Evolutionary conservation across 805 yeast genomes (phyloP).

Genomic region (Sporopachydermia lactativora): DNA sequence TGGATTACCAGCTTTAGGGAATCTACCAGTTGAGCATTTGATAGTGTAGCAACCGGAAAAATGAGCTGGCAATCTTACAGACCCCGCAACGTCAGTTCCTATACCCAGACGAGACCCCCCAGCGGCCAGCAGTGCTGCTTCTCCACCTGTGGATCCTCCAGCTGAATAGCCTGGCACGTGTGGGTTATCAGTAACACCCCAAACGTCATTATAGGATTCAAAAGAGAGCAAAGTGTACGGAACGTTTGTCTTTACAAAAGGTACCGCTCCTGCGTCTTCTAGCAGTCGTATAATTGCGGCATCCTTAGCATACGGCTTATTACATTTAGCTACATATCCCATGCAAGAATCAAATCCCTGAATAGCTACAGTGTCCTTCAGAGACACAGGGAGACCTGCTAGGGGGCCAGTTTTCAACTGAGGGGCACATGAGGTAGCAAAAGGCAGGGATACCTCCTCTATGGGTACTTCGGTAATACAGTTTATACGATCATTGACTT

Average conservation of each 20-base stretch:
- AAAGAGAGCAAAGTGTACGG: slow-evolving; percentile 44
- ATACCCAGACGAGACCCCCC: slow-evolving; percentile 38
- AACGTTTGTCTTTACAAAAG: slow-evolving; percentile 40
- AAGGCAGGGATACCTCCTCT: slow-evolving; percentile 44
- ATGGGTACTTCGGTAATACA: slow-evolving; percentile 48
- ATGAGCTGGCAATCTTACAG: slow-evolving; percentile 40
- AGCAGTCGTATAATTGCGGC: slow-evolving; percentile 27
- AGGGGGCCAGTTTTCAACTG: slow-evolving; percentile 36
- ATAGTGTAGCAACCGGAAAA: slow-evolving; percentile 36
- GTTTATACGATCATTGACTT: slow-evolving; percentile 44
- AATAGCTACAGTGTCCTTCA: slow-evolving; percentile 42
- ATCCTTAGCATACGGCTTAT: slow-evolving; percentile 27
- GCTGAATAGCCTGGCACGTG: slow-evolving; percentile 29
- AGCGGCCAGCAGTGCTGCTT: slow-evolving; percentile 30
- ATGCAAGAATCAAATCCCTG: slow-evolving; percentile 38
- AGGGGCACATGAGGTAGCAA: slow-evolving; percentile 42
- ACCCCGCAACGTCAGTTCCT: slow-evolving; percentile 45
- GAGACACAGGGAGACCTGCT: slow-evolving; percentile 50
- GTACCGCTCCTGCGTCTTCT: slow-evolving; percentile 39
- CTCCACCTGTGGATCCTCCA: slow-evolving; percentile 45
- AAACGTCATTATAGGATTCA: slow-evolving; percentile 39
- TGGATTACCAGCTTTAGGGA: slow-evolving; percentile 28
- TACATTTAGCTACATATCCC: slow-evolving; percentile 29
- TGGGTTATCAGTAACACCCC: slow-evolving; percentile 38
- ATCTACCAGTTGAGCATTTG: slow-evolving; percentile 34